Base-by-base conservation (phyloP, 306 rosid genomes). In the Castanea crenata region DNA sequence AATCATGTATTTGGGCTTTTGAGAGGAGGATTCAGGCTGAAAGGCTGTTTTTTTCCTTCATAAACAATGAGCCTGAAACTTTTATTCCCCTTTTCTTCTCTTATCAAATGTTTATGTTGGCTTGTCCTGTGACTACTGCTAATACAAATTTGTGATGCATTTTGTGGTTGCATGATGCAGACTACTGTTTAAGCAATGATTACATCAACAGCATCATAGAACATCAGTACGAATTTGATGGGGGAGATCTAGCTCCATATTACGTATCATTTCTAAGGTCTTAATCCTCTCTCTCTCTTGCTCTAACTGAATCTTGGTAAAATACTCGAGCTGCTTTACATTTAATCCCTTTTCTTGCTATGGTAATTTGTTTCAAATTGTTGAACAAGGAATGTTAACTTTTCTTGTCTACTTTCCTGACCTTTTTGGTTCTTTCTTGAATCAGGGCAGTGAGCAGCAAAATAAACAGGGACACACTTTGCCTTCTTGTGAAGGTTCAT, bases 191-290 rank as follows among this genome's bases (percentile, higher is more conserved):
- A 82, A 91, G 98, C 89, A 91, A 91, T 78, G 95, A 83, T 73
- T 87, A 91, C 80, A 86, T 91, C 35, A 93, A 93, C 87, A 86
- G 31, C 85, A 88, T 93, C 76, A 91, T 91, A 74, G 86, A 67
- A 23, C 89, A 93, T 77, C 82, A 80, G 27, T 91, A 80, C 38
- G 85, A 91, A 38, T 91, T 90, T 80, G 88, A 79, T 41, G 88
- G 85, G 69, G 97, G 93, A 82, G 98, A 91, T 81, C 70, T 91
- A 64, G 92, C 91, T 65, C 87, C 83, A 54, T 93, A 91, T 82
- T 93, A 87, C 73, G 92, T 93, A 20, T 93, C 97, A 67, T 93
- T 93, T 83, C 78, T 93, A 80, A 93, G 97, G 97, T 93, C 83
- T 71, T 77, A 68, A 23, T 78, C 16, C 73, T 55, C 58, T 59